These are phyloP conservation scores for Termitomyces sp. DNA, from an alignment of 768 basidiomycete species.

Conservation along the genomic window DNA sequence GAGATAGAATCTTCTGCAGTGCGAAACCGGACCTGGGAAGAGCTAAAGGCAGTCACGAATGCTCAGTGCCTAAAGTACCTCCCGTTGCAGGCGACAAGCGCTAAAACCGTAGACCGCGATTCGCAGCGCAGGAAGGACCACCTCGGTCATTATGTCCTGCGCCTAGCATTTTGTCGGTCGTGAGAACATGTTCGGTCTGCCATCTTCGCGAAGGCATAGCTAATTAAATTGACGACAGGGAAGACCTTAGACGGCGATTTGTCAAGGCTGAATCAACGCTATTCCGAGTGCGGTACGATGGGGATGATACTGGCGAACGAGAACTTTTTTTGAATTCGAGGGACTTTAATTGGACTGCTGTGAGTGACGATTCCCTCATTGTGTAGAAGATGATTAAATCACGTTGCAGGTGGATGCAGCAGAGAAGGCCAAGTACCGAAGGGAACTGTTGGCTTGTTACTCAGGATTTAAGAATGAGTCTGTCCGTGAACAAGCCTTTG, in stretches of 20 bases:
- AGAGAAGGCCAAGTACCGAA: slow-evolving; percentile 49
- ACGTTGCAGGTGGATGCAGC: slow-evolving; percentile 41
- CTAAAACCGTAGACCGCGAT: slow-evolving; percentile 43
- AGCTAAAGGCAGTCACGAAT: slow-evolving; percentile 60
- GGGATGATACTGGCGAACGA: slow-evolving; percentile 53
- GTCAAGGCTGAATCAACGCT: slow-evolving; percentile 84
- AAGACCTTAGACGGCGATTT: slow-evolving; percentile 86
- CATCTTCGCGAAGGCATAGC: background rate
- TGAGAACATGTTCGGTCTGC: slow-evolving; percentile 39
- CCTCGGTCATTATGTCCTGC: slow-evolving; percentile 88
- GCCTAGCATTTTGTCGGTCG: slow-evolving; percentile 96
- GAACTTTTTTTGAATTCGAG: slow-evolving; percentile 60
- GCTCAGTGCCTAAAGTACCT: slow-evolving; percentile 73
- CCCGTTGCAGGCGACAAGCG: slow-evolving; percentile 59
- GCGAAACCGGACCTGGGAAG: slow-evolving; percentile 79
- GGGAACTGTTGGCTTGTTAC: slow-evolving; percentile 49
- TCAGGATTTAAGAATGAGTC: slow-evolving; percentile 31
- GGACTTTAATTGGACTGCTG: slow-evolving; percentile 64
- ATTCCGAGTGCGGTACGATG: slow-evolving; percentile 80
- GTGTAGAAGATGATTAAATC: background rate
- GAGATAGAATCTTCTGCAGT: slow-evolving; percentile 90
- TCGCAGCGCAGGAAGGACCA: slow-evolving; percentile 78
- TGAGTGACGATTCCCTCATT: slow-evolving; percentile 23
- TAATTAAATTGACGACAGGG: slow-evolving; percentile 41
- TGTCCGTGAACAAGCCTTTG: slow-evolving; percentile 31